A percentile compares a stretch with the other conserved stretches of the same genome.
phyloP scores from a whole-genome alignment of 345 rosid genomes.

The Euphorbia pulcherrima region DNA sequence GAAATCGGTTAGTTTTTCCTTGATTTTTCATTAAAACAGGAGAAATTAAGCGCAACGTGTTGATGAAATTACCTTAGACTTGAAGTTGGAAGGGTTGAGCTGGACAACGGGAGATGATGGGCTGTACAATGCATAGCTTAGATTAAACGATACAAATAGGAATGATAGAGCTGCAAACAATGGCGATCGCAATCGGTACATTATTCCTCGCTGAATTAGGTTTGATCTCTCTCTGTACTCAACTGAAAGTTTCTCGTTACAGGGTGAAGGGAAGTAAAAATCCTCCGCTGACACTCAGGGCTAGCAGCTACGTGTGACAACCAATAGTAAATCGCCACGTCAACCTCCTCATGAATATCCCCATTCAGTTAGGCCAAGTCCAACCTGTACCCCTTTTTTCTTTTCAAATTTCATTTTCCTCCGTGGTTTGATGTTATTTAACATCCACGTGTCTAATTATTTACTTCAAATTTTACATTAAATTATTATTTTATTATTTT shows the following conservation, averaged over 20 bases:
- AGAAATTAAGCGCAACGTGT: background rate
- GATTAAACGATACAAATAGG: constrained; percentile 24
- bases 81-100: constrained; percentile 93
- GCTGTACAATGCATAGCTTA: constrained; percentile 61
- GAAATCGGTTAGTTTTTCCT: background rate
- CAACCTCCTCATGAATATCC: constrained; percentile 13
- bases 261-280: background rate
- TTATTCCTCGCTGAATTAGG: constrained; percentile 26
- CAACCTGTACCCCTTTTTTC: too few species aligned
- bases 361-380: too few species aligned
- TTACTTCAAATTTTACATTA: too few species aligned
- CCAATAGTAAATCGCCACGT: constrained; percentile 63
- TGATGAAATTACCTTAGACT: constrained; percentile 62
- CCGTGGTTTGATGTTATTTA: too few species aligned
- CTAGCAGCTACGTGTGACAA: constrained; percentile 40
- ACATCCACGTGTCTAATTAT: too few species aligned
- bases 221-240: background rate
- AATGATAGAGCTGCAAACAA: constrained; percentile 29
- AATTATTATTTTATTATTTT: too few species aligned
- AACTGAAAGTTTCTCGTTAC: constrained; percentile 7
- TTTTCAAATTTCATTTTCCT: too few species aligned
- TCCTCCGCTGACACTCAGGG: background rate
- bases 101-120: constrained; percentile 96
- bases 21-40: background rate
- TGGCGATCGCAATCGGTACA: constrained; percentile 24